Evolutionary conservation across 208 protist species (phyloP).

Genomic region (Leishmania arabica): DNA sequence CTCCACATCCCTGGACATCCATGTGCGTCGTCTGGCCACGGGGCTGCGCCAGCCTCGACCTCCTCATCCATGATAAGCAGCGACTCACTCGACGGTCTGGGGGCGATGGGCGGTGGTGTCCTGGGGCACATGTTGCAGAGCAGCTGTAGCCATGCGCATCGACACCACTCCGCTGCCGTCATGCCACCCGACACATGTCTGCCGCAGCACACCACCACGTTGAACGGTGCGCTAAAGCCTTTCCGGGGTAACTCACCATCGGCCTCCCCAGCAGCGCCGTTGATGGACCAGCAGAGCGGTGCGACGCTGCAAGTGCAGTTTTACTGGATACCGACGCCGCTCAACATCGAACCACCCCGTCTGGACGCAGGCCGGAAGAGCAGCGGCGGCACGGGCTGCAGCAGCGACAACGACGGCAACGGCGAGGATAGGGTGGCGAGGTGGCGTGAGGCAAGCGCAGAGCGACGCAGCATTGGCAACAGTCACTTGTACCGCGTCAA

Average conservation of each 20-base stretch:
- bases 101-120: slow-evolving; percentile 7
- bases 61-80: slow-evolving; percentile 16
- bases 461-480: not conserved
- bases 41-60: not conserved
- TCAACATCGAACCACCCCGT: slow-evolving; percentile 12
- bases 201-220: not conserved
- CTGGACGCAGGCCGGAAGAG: not conserved
- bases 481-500: not conserved
- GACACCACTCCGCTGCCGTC: not conserved
- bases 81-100: slow-evolving; percentile 23
- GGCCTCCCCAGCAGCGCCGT: not conserved
- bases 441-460: too few species aligned
- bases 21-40: not conserved
- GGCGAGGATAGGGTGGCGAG: not conserved
- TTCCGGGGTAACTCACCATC: not conserved
- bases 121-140: slow-evolving; percentile 33
- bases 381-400: not conserved
- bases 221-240: slow-evolving; percentile 1
- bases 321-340: slow-evolving; percentile 28
- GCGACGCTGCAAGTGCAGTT: slow-evolving; percentile 37
- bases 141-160: slow-evolving; percentile 24
- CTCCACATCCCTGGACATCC: not conserved
- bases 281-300: slow-evolving; percentile 18
- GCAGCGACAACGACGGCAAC: not conserved
- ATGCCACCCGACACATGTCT: not conserved